Conservation (phyloP, 208 protist genomes). For the Leishmania guyanensis region DNA sequence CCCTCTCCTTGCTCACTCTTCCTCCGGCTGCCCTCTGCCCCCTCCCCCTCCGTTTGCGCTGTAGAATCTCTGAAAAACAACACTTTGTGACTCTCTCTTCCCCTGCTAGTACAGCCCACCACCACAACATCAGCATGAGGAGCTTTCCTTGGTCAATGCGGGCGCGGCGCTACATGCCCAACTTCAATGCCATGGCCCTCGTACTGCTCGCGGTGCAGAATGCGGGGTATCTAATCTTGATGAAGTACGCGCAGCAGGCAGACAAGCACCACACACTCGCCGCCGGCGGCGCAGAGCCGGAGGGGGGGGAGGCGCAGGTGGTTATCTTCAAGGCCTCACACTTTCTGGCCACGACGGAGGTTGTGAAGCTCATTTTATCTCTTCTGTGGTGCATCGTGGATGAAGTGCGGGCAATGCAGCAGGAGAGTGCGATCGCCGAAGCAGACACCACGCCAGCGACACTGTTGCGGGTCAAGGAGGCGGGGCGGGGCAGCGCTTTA, state of each 20-base stretch:
- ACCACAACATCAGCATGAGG: background rate
- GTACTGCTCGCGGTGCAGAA: constrained; percentile 23
- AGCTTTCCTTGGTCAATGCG: background rate
- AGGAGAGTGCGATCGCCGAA: background rate
- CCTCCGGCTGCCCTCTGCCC: background rate
- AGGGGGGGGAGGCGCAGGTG: background rate
- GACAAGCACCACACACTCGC: background rate
- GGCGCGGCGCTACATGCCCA: background rate
- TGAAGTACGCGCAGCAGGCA: constrained; percentile 15
- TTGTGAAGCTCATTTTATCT: constrained; percentile 7
- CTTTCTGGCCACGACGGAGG: constrained; percentile 16
- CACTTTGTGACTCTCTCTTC: background rate
- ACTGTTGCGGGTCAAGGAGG: background rate
- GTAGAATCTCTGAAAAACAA: background rate
- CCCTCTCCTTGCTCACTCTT: background rate
- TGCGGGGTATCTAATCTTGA: constrained; percentile 21
- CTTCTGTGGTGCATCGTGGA: constrained; percentile 20
- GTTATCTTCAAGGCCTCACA: constrained; percentile 1
- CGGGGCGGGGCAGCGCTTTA: too few relatives aligned
- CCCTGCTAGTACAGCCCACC: background rate
- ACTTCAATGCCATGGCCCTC: constrained; percentile 17
- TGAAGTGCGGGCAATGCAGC: constrained; percentile 11
- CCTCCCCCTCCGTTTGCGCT: background rate
- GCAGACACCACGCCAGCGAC: background rate
- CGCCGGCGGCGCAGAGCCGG: background rate